A percentile compares a stretch with the other conserved stretches of the same genome.
phyloP scores from a whole-genome alignment of 2,329 filamentous ascomycete species.

The Colletotrichum sidae region DNA sequence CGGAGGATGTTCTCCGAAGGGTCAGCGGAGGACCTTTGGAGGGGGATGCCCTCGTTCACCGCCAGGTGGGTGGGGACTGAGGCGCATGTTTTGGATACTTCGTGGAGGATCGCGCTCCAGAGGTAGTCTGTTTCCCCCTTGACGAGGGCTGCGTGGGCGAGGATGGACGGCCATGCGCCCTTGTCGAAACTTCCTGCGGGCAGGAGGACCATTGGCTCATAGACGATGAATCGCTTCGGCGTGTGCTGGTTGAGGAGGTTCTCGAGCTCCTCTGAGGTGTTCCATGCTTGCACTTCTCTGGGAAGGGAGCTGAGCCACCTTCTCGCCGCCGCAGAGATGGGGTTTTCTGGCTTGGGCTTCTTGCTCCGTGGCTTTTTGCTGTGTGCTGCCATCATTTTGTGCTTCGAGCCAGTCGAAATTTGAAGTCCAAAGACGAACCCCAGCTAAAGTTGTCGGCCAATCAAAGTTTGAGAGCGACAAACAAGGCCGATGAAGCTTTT shows the following conservation, averaged over 20 bases:
- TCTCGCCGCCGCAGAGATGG: slow-evolving; percentile 49
- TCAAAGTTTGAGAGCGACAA: no score
- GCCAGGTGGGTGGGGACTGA: slow-evolving; percentile 66
- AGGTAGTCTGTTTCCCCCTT: slow-evolving; percentile 48
- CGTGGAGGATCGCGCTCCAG: slow-evolving; percentile 61
- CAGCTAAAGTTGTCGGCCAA: no score
- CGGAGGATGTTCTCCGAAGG: slow-evolving; percentile 76
- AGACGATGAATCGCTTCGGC: slow-evolving; percentile 70
- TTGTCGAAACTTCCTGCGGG: slow-evolving; percentile 68
- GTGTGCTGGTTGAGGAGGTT: slow-evolving; percentile 53
- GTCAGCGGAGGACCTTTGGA: slow-evolving; percentile 44
- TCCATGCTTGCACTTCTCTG: slow-evolving; percentile 25
- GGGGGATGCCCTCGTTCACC: slow-evolving; percentile 71
- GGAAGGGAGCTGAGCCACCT: slow-evolving; percentile 48
- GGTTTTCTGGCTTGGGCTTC: slow-evolving; percentile 47
- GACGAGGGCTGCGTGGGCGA: slow-evolving; percentile 42
- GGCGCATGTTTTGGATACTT: slow-evolving; percentile 56
- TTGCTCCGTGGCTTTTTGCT: slow-evolving; percentile 37
- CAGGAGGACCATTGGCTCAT: slow-evolving; percentile 71
- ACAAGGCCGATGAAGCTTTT: no score
- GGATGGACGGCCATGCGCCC: slow-evolving; percentile 52
- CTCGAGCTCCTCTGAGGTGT: slow-evolving; percentile 36
- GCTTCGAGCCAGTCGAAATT: neutral
- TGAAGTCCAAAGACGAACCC: no score
- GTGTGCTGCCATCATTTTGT: neutral